Base-by-base conservation (phyloP, 371 early-diverging fungal genomes). In the Choanephora cucurbitarum region DNA sequence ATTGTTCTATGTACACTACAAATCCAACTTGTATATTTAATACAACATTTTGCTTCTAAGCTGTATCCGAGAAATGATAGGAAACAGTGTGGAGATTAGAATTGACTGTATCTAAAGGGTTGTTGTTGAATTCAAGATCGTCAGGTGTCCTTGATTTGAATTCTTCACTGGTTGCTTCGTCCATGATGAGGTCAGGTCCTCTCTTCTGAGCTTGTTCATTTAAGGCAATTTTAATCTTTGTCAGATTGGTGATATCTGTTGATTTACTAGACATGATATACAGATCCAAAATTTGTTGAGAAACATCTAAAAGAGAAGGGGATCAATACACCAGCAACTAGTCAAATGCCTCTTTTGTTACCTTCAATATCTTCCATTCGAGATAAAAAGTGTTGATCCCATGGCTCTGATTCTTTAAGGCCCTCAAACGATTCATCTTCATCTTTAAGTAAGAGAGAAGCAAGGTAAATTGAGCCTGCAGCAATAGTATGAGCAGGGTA, bases 401-500 rank as follows among this genome's bases (percentile, higher is more conserved):
- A 66, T 31, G 74, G 65, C 10, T 67, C 60, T 6, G 57, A 48
- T 18, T 57, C 57, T 19, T 55, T 33, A 19, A 73, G 50, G 0
- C 63, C 65, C 24, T 51, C 23, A 52, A 70, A 69, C 23, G 42
- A 41, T 8, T 15, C 11, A n/a, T 72, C 66, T 47, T 69, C 66
- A 23, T 72, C 66, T 31, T 62, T 67, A 24, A 72, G 58, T 33
- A 83, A 60, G 11, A 71, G 55, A 14, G 78, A 73, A 15, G 87
- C 84, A 23, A 85, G 57, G 57, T 81, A 81, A 13, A 87, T 78
- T 41, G 84, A 82, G 6, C 81, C 87, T 19, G 81, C 83, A 5
- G 87, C 87, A 44, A 87, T 76, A 1, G 82, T 75, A 57, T 85
- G 85, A 4, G 82, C 80, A 10, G 85, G 85, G 44, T 83, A 84